phyloP scores from a whole-genome alignment of 345 rosid species.

The Linum usitatissimum region DNA sequence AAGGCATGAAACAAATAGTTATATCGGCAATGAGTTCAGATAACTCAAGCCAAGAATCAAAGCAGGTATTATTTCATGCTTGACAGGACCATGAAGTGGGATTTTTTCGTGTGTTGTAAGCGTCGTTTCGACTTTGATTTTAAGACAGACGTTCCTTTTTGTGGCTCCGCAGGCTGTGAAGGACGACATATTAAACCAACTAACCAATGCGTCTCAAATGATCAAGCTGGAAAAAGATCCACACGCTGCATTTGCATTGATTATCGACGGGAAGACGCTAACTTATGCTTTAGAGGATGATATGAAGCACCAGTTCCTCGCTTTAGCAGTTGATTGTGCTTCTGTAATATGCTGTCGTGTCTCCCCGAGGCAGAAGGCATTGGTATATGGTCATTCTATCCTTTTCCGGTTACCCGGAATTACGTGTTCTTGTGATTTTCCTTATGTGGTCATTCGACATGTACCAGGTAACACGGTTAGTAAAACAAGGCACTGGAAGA shows the following conservation, averaged over 20 bases:
- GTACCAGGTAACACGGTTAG: conserved; percentile 54
- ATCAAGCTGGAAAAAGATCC: conserved; percentile 34
- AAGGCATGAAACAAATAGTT: conserved; percentile 62
- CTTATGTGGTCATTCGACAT: neutral
- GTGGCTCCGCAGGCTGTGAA: conserved; percentile 38
- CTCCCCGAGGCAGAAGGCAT: conserved; percentile 79
- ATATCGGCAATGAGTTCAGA: conserved; percentile 22
- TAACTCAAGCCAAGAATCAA: neutral
- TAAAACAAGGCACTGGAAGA: conserved; percentile 56
- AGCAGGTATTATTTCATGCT: neutral
- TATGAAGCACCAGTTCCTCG: conserved; percentile 52
- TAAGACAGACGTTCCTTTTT: neutral
- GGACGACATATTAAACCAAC: conserved; percentile 41
- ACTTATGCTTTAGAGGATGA: conserved; percentile 43
- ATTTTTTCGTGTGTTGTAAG: conserved; percentile 1
- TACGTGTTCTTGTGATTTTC: neutral
- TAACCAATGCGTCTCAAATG: conserved; percentile 34
- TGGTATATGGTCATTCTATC: conserved; percentile 31
- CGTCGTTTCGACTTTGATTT: conserved; percentile 7
- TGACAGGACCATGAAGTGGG: neutral
- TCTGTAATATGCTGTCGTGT: conserved; percentile 83
- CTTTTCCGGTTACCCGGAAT: neutral
- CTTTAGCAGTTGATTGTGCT: conserved; percentile 64
- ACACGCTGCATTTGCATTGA: conserved; percentile 50
- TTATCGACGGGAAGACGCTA: conserved; percentile 67